Conservation (phyloP, 2,329 filamentous ascomycete genomes). For the Neofusicoccum ribis region DNA sequence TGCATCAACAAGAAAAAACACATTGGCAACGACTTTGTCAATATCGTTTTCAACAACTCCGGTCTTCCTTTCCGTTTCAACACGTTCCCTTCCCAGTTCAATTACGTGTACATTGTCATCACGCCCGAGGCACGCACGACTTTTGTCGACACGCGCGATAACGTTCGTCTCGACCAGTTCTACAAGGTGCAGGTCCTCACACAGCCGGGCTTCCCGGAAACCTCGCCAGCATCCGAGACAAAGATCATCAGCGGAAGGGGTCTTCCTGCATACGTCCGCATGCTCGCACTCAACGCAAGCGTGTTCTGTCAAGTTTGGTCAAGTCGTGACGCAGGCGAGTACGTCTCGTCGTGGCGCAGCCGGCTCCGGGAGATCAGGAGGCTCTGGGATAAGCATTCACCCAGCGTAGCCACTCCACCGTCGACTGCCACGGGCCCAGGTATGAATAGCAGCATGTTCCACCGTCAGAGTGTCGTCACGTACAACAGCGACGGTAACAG, state of each 20-base stretch:
- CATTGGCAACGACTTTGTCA: constrained; percentile 96
- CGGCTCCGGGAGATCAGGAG: constrained; percentile 81
- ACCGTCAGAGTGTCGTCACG: constrained; percentile 37
- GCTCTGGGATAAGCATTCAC: constrained; percentile 67
- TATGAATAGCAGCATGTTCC: constrained; percentile 32
- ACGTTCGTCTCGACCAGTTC: constrained; percentile 56
- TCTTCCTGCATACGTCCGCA: constrained; percentile 80
- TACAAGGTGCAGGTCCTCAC: constrained; percentile 90
- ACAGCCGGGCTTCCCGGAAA: constrained; percentile 84
- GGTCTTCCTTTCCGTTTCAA: constrained; percentile 86
- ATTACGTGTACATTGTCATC: constrained; percentile 95
- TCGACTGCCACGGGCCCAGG: constrained; percentile 33
- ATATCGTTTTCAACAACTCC: constrained; percentile 97
- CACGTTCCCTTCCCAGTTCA: constrained; percentile 92
- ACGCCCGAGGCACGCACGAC: constrained; percentile 79
- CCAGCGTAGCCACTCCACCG: constrained; percentile 17
- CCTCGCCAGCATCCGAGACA: constrained; percentile 83
- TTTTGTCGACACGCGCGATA: constrained; percentile 55
- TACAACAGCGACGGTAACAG: constrained; percentile 39
- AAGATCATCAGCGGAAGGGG: constrained; percentile 86
- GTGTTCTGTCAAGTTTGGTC: constrained; percentile 93
- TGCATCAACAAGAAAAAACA: constrained; percentile 83
- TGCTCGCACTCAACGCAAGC: constrained; percentile 88
- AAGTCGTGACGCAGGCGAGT: constrained; percentile 72
- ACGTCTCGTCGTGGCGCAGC: constrained; percentile 86